Base-by-base conservation (phyloP, 2,329 filamentous ascomycete species). In the Colletotrichum sp. region DNA sequence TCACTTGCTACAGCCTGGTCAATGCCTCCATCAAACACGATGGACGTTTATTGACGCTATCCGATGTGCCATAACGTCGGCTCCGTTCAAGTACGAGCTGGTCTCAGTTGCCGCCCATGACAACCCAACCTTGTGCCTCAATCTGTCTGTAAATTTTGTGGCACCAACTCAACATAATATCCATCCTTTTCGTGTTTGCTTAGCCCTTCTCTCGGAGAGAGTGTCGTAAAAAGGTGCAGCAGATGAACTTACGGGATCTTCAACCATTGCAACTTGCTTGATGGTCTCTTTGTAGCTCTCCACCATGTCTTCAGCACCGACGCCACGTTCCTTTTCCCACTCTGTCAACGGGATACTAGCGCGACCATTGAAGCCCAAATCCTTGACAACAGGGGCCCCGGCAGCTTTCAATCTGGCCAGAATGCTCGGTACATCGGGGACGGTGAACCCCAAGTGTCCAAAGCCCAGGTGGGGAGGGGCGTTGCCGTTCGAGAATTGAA, bases 191-290 rank as follows among this genome's bases (percentile, higher is more conserved):
- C 39, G 1, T 10, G 0, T 3, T 44, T n/a, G 18, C 0, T 44
- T 44, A 44, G 39, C 39, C 16, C 18, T n/a, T 5, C 1, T 3
- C 3, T 0, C 6, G 18, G 0, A 10, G 18, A 10, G 2, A 44
- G 16, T 36, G 3, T 36, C 34, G 1, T 36, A 36, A 36, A 10
- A n/a, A 6, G 39, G 5, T 44, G 18, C 39, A 44, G 8, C 39
- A 10, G 9, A 44, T n/a, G 39, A n/a, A 44, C 18, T 44, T 6
- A n/a, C 39, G 8, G 39, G 39, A 44, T n/a, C 39, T 10, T 44
- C 18, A 44, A 44, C 39, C 18, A 44, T 10, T n/a, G 39, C 39
- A 44, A 44, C 39, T n/a, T 44, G 39, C 39, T 44, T 44, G 9
- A 44, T 44, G 39, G 39, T 44, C 39, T 44, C 3, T n/a, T 44